These are phyloP conservation scores for Dimocarpus longan DNA, from an alignment of 345 rosid species.

Conservation along the genomic window DNA sequence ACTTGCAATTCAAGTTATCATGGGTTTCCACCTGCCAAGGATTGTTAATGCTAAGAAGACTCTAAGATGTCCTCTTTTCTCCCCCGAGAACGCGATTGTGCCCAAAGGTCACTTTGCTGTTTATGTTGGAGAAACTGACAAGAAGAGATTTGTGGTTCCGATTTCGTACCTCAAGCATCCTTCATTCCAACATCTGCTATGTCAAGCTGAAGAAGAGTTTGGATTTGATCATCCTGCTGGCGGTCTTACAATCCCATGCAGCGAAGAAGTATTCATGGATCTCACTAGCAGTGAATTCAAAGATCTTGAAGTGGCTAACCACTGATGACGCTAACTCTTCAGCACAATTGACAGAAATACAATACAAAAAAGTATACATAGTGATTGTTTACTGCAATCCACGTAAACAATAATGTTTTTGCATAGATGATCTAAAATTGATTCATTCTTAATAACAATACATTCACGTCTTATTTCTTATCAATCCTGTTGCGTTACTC, in stretches of 20 bases:
- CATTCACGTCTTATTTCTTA: background rate
- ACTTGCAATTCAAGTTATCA: background rate
- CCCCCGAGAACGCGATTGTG: background rate
- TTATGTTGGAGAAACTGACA: conserved; percentile 41
- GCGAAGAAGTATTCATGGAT: conserved; percentile 26
- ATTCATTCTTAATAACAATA: background rate
- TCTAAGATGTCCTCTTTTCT: background rate
- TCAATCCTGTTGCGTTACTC: background rate
- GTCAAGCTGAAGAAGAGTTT: conserved; percentile 40
- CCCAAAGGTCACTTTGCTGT: conserved; percentile 51
- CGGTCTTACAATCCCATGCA: conserved; percentile 33
- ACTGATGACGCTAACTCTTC: background rate
- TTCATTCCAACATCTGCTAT: conserved; percentile 44
- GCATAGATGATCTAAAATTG: background rate
- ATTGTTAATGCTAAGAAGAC: background rate
- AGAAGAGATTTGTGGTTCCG: conserved; percentile 44
- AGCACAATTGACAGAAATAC: background rate
- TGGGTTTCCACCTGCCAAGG: background rate
- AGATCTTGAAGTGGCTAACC: background rate
- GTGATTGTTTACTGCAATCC: background rate
- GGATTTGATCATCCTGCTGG: conserved; percentile 29
- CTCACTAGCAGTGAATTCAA: conserved; percentile 11
- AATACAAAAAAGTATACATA: background rate
- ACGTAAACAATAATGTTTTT: background rate
- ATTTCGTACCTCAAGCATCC: conserved; percentile 48